These are phyloP conservation scores for Alternaria alternata DNA, from an alignment of 2,329 filamentous ascomycete genomes.

Conservation along the genomic window DNA sequence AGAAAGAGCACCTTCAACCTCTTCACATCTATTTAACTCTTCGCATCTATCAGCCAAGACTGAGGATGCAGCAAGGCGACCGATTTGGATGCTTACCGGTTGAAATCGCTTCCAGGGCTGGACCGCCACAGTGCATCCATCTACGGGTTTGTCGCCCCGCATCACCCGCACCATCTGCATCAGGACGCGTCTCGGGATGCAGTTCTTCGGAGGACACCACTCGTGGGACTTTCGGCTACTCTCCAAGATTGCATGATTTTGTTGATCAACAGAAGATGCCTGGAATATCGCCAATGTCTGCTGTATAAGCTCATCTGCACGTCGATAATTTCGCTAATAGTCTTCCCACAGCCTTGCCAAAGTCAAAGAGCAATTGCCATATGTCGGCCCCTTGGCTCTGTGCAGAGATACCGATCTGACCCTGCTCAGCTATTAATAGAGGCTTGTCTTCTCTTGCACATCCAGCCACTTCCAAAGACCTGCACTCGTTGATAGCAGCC, in stretches of 20 bases:
- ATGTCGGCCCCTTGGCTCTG: neutral
- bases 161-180: too few relatives aligned
- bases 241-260: fast-evolving
- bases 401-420: too few relatives aligned
- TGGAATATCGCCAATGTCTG: fast-evolving
- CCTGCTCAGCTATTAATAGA: neutral
- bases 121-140: neutral
- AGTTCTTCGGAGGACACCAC: too few relatives aligned
- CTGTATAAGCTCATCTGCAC: neutral
- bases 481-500: neutral
- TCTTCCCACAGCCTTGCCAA: neutral
- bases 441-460: neutral
- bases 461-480: neutral
- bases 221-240: too few relatives aligned
- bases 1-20: neutral
- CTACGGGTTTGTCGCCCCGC: neutral
- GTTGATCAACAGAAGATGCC: too few relatives aligned
- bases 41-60: neutral
- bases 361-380: neutral
- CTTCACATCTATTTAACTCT: neutral
- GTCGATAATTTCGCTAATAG: neutral
- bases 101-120: too few relatives aligned
- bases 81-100: neutral
- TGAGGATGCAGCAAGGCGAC: neutral
- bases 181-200: too few relatives aligned